These are phyloP conservation scores for Zasmidium angulare DNA, from an alignment of 2,329 filamentous ascomycete genomes.

Conservation along the genomic window DNA sequence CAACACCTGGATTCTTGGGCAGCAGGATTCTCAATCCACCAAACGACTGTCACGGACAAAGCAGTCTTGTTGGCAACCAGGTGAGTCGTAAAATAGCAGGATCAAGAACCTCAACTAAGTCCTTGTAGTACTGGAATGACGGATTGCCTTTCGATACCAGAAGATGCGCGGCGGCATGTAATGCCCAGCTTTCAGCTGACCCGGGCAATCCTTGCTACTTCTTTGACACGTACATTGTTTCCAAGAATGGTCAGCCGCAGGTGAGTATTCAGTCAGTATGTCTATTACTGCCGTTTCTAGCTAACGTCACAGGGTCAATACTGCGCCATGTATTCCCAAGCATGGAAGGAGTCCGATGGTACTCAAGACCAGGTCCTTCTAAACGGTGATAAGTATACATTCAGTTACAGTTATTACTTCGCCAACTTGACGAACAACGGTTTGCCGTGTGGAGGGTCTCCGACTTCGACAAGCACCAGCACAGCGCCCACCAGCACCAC, in stretches of 20 bases:
- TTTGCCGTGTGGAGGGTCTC: neutral
- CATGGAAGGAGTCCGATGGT: slow-evolving; percentile 7
- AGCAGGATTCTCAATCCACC: slow-evolving; percentile 31
- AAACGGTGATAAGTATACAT: slow-evolving; percentile 5
- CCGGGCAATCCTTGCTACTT: slow-evolving; percentile 16
- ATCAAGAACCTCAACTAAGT: too few species aligned
- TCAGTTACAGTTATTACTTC: slow-evolving; percentile 11
- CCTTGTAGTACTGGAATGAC: slow-evolving; percentile 25
- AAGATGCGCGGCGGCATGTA: slow-evolving; percentile 26
- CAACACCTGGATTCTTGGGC: slow-evolving; percentile 15
- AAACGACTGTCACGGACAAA: slow-evolving; percentile 25
- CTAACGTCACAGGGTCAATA: neutral
- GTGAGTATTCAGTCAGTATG: slow-evolving; percentile 19
- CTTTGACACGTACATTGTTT: slow-evolving; percentile 22
- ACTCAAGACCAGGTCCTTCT: neutral
- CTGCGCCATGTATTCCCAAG: slow-evolving; percentile 3
- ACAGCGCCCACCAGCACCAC: neutral
- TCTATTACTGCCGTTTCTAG: slow-evolving; percentile 12
- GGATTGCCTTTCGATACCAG: slow-evolving; percentile 31
- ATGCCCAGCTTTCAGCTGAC: slow-evolving; percentile 4
- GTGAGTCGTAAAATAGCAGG: too few species aligned
- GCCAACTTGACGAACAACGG: slow-evolving; percentile 8
- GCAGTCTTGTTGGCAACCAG: slow-evolving; percentile 29
- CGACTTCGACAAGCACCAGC: neutral
- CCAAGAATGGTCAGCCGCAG: slow-evolving; percentile 21